A percentile compares a stretch with the other conserved stretches of the same genome.
phyloP scores from a whole-genome alignment of 306 rosid genomes.

The Cyamopsis tetragonoloba region DNA sequence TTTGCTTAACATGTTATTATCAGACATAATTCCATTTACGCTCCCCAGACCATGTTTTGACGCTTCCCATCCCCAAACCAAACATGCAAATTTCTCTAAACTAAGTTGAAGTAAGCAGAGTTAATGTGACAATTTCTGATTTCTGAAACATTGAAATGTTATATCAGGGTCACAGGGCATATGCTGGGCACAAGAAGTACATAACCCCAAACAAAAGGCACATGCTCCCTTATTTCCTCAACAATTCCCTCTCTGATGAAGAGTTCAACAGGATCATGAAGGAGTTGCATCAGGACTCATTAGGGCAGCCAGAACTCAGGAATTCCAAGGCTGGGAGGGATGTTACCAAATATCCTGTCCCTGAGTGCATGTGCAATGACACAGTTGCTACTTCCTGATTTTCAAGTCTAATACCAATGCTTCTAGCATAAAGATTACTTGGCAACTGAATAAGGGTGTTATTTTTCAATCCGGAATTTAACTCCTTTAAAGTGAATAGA shows the following conservation, averaged over 20 bases:
- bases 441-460: slow-evolving; percentile 1
- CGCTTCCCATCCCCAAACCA: no score
- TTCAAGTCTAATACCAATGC: slow-evolving; percentile 24
- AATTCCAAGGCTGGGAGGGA: slow-evolving; percentile 58
- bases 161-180: slow-evolving; percentile 85
- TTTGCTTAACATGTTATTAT: no score
- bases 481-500: no score
- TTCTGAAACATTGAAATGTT: not conserved
- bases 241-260: slow-evolving; percentile 61
- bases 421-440: not conserved
- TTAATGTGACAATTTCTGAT: not conserved
- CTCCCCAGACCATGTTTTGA: no score
- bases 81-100: no score
- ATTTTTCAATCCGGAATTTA: no score
- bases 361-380: slow-evolving; percentile 82
- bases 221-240: slow-evolving; percentile 73
- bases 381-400: slow-evolving; percentile 22
- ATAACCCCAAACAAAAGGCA: slow-evolving; percentile 96
- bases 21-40: no score
- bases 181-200: slow-evolving; percentile 84
- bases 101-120: no score
- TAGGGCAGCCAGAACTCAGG: slow-evolving; percentile 83
- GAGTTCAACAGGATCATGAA: slow-evolving; percentile 65
- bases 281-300: slow-evolving; percentile 68
- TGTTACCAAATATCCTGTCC: slow-evolving; percentile 88